Conservation (phyloP, 257 asterid species). For the Marsdenia floribunda region DNA sequence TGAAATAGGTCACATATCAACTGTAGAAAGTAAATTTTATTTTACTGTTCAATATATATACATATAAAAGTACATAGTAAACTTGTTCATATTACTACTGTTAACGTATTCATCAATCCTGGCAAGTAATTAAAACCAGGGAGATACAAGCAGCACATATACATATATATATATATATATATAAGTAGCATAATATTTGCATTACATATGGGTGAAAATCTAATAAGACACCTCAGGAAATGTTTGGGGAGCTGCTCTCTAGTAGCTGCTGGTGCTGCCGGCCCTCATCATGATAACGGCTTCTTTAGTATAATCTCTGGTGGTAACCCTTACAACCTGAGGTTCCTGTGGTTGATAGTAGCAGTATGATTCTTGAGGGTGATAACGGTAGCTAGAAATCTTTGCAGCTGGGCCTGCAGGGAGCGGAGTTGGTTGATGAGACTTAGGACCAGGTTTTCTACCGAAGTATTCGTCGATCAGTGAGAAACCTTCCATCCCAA, state of each 20-base stretch:
- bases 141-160: too few relatives aligned
- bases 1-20: too few relatives aligned
- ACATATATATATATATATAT: too few relatives aligned
- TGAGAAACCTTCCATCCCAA: constrained; percentile 2
- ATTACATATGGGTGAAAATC: too few relatives aligned
- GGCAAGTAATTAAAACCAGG: too few relatives aligned
- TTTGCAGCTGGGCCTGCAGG: background rate
- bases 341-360: background rate
- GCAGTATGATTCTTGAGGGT: background rate
- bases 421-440: background rate
- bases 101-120: too few relatives aligned
- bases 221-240: too few relatives aligned
- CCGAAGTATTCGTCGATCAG: background rate
- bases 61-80: too few relatives aligned
- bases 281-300: background rate
- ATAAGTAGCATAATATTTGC: too few relatives aligned
- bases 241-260: background rate
- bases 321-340: background rate
- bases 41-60: too few relatives aligned
- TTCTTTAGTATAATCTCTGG: background rate
- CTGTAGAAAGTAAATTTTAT: too few relatives aligned
- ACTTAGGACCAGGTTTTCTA: background rate
- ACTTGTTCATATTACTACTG: too few relatives aligned
- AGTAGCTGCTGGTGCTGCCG: background rate
- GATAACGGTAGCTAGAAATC: background rate